These are phyloP conservation scores for Populus nigra DNA, from an alignment of 345 rosid genomes.

Conservation along the genomic window DNA sequence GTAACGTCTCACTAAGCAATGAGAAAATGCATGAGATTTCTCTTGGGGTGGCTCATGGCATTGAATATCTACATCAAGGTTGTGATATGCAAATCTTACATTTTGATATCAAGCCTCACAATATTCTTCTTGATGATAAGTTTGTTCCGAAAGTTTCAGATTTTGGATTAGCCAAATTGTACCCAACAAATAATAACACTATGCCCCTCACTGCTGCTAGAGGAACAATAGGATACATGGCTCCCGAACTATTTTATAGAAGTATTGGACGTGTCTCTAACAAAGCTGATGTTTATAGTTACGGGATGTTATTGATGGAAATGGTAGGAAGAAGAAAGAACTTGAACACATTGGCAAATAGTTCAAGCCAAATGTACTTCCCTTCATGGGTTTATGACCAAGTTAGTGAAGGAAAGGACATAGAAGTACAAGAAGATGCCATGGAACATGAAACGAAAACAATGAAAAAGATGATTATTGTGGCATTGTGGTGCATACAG, in stretches of 20 bases:
- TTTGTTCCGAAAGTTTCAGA: background rate
- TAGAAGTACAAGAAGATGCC: background rate
- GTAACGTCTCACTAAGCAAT: background rate
- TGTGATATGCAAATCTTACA: background rate
- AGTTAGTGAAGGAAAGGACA: background rate
- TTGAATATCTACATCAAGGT: background rate
- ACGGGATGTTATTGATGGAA: background rate
- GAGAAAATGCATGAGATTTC: background rate
- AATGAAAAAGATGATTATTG: background rate
- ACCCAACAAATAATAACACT: background rate
- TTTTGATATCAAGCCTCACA: background rate
- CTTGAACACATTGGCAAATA: background rate
- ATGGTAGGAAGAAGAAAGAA: background rate
- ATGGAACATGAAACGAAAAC: background rate
- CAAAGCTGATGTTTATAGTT: background rate
- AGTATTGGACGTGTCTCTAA: background rate
- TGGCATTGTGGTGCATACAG: background rate
- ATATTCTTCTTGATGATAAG: background rate
- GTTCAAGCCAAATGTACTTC: background rate
- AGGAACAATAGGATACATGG: background rate
- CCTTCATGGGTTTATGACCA: background rate
- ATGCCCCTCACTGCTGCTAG: background rate
- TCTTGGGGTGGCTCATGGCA: background rate
- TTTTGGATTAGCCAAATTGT: background rate
- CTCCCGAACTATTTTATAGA: background rate